A percentile compares a stretch with the other conserved stretches of the same genome.
Evolutionary conservation across 371 early-diverging fungal genomes (phyloP).

Genomic region (Chytridium lagenaria): DNA sequence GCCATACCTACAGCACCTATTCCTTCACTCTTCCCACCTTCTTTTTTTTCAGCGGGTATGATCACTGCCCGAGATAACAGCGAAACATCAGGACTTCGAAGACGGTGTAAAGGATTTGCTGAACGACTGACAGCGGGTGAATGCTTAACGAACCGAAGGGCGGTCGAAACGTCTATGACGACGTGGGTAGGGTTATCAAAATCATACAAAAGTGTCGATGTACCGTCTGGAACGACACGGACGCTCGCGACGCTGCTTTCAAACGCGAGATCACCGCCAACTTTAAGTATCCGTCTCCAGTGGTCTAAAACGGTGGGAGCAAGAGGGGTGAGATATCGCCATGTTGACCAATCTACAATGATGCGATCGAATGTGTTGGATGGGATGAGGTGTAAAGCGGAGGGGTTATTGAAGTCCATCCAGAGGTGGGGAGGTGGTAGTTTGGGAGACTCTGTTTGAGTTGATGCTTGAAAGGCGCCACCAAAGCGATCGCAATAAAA

Average conservation of each 20-base stretch:
- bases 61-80: too few species aligned
- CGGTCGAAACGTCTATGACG: neutral
- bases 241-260: constrained; percentile 18
- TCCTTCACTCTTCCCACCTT: too few species aligned
- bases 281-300: constrained; percentile 26
- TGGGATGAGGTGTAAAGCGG: constrained; percentile 29
- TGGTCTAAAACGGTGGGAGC: constrained; percentile 5
- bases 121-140: too few species aligned
- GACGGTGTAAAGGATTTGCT: too few species aligned
- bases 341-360: constrained; percentile 45
- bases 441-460: neutral
- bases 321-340: constrained; percentile 43
- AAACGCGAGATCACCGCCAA: constrained; percentile 18
- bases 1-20: too few species aligned
- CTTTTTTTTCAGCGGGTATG: too few species aligned
- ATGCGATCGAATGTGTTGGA: constrained; percentile 20
- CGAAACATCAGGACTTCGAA: too few species aligned
- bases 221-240: neutral
- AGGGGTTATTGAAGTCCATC: constrained; percentile 41
- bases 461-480: constrained; percentile 28
- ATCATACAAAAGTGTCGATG: constrained; percentile 10
- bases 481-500: constrained; percentile 33
- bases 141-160: too few species aligned
- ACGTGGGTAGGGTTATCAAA: constrained; percentile 27
- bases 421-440: constrained; percentile 33